Base-by-base conservation (phyloP, 495 filamentous ascomycete species). In the Tuber borchii region DNA sequence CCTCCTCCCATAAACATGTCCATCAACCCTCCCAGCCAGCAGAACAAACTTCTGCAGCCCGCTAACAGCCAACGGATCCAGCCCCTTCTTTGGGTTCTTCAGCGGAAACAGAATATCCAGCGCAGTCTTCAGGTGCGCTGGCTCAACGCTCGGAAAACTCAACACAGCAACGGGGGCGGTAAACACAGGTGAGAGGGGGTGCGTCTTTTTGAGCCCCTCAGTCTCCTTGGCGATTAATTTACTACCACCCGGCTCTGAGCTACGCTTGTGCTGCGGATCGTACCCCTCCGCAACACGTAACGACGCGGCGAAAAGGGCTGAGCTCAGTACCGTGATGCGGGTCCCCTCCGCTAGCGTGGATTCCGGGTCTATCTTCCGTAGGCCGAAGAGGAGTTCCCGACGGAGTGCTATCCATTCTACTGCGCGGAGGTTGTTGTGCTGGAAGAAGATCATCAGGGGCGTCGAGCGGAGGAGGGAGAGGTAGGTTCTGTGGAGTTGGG, bases 401-500 rank as follows among this genome's bases (percentile, higher is more conserved):
- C 95, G 88, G 74, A 99, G 89, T 19, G 90, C 90, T 43, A 90
- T 87, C 95, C 94, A 97, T 88, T 99, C 95, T 61, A 87, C 86
- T 7, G 94, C 90, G 72, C 91, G 92, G 72, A 99, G 86, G 84
- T 97, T 98, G 88, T 94, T 97, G 88, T 98, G 95, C 85, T 98
- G 95, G 87, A 99, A 95, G 81, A 98, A 86, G 75, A 99, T 88
- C 82, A 97, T 91, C 39, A 98, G 85, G 69, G 95, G 94, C 26
- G 92, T 90, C 51, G 94, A 94, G 68, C 92, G 93, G 76, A 99
- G 89, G 76, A 97, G 87, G 12, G 96, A 96, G 75, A 94, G 95
- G 86, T 99, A 99, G 84, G 92, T 89, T 71, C 95, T 90, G 78
- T 96, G 91, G 69, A 99, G 90, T 84, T 98, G 95, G n/a, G 95